These are phyloP conservation scores for Boechera stricta DNA, from an alignment of 345 rosid species.

Conservation along the genomic window DNA sequence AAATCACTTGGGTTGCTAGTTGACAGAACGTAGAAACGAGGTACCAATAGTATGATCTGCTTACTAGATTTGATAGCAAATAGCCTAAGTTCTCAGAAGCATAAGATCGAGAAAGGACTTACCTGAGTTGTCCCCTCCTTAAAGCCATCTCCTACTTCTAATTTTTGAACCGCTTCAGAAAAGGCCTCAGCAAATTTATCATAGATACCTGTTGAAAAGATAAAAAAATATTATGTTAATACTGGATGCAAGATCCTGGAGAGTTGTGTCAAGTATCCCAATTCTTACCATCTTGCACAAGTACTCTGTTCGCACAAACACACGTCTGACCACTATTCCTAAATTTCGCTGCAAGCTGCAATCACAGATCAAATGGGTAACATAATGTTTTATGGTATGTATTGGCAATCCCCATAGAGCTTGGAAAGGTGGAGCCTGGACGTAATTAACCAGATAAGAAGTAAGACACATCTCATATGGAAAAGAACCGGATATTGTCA, in stretches of 20 bases:
- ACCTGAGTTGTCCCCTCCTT: conserved; percentile 82
- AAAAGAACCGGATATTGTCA: conserved; percentile 5
- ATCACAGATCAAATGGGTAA: conserved; percentile 36
- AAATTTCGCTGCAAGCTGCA: conserved; percentile 94
- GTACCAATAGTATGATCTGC: conserved; percentile 19
- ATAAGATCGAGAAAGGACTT: neutral
- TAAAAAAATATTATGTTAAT: conserved; percentile 1
- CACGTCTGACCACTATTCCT: conserved; percentile 98
- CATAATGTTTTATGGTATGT: neutral
- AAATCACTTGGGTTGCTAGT: conserved; percentile 27
- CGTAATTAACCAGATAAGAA: conserved; percentile 17
- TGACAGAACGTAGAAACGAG: conserved; percentile 1
- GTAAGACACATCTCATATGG: conserved; percentile 9
- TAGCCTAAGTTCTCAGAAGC: neutral
- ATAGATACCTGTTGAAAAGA: conserved; percentile 71
- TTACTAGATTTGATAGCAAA: conserved; percentile 2
- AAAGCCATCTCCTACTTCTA: conserved; percentile 98
- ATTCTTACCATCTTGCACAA: conserved; percentile 92
- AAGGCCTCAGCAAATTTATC: conserved; percentile 87
- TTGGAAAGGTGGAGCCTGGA: conserved; percentile 11
- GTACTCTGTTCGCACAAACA: conserved; percentile 90
- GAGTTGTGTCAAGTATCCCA: conserved; percentile 19
- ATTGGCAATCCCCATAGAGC: conserved; percentile 15
- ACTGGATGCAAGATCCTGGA: conserved; percentile 25
- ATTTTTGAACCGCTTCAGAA: conserved; percentile 79